Percentiles rank a stretch among this genome's conserved stretches.
Evolutionary conservation across 495 filamentous ascomycete genomes (phyloP).

Genomic region (Penicillium odoratum): DNA sequence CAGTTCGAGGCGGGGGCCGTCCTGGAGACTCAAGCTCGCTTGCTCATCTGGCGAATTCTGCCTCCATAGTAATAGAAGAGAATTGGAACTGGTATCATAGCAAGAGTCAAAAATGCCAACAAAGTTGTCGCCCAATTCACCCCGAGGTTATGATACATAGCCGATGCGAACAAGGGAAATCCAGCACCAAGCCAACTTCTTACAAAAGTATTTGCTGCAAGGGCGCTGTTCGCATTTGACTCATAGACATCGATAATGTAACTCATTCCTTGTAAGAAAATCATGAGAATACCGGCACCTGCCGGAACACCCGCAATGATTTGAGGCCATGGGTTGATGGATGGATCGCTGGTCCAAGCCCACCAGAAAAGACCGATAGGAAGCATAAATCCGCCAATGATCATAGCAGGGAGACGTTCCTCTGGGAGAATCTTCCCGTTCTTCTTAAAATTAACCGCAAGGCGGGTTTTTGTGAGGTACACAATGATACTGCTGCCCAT

Average conservation of each 20-base stretch:
- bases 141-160: conserved; percentile 57
- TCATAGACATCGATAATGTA: conserved; percentile 58
- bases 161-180: conserved; percentile 60
- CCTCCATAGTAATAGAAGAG: conserved; percentile 62
- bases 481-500: conserved; percentile 9
- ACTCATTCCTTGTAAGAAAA: conserved; percentile 31
- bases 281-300: conserved; percentile 23
- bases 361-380: conserved; percentile 58
- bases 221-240: conserved; percentile 47
- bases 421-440: conserved; percentile 35
- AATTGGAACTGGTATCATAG: conserved; percentile 62
- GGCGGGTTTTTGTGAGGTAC: conserved; percentile 6
- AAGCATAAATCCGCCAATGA: conserved; percentile 48
- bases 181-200: conserved; percentile 42
- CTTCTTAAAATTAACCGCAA: neutral
- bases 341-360: conserved; percentile 47
- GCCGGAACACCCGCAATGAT: conserved; percentile 31
- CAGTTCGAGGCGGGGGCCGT: too few species aligned
- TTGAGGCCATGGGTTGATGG: conserved; percentile 36
- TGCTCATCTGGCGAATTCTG: conserved; percentile 42
- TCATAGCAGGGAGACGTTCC: conserved; percentile 51
- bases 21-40: too few species aligned
- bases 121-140: conserved; percentile 60
- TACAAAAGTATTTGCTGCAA: conserved; percentile 50
- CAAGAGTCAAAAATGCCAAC: conserved; percentile 56